phyloP scores from a whole-genome alignment of 306 rosid species.

The Corylus avellana region DNA sequence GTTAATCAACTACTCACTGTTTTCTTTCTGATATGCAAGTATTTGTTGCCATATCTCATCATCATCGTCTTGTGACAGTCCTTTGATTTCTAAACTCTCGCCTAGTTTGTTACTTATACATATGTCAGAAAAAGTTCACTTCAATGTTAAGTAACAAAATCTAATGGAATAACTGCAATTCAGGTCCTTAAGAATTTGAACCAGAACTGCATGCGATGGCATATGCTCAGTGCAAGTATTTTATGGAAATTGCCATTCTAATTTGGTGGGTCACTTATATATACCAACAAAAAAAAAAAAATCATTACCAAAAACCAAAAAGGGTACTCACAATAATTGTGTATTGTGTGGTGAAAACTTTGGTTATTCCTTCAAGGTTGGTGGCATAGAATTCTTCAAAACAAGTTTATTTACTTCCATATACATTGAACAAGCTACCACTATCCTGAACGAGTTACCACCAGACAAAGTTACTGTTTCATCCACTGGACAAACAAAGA shows the following conservation, averaged over 20 bases:
- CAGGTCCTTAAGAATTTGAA: not conserved
- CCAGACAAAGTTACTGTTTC: not conserved
- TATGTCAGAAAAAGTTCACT: not conserved
- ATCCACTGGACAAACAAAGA: not conserved
- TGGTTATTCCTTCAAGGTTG: not conserved
- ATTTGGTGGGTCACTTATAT: not conserved
- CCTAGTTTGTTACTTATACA: not conserved
- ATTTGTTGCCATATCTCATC: slow-evolving; percentile 5
- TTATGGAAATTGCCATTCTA: not conserved
- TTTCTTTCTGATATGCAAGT: slow-evolving; percentile 16
- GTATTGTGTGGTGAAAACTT: not conserved
- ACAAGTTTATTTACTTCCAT: not conserved
- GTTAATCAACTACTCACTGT: not conserved
- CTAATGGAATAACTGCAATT: not conserved
- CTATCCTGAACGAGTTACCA: not conserved
- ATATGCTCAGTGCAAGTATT: not conserved
- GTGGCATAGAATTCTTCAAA: not conserved
- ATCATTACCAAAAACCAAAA: no score
- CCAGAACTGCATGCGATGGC: not conserved
- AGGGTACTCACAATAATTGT: no score
- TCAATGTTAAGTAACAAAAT: not conserved
- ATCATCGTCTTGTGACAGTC: not conserved
- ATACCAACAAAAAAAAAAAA: not conserved
- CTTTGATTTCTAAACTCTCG: not conserved
- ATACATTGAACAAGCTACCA: not conserved